Base-by-base conservation (phyloP, 2,329 filamentous ascomycete genomes). In the Sclerotinia trifoliorum region DNA sequence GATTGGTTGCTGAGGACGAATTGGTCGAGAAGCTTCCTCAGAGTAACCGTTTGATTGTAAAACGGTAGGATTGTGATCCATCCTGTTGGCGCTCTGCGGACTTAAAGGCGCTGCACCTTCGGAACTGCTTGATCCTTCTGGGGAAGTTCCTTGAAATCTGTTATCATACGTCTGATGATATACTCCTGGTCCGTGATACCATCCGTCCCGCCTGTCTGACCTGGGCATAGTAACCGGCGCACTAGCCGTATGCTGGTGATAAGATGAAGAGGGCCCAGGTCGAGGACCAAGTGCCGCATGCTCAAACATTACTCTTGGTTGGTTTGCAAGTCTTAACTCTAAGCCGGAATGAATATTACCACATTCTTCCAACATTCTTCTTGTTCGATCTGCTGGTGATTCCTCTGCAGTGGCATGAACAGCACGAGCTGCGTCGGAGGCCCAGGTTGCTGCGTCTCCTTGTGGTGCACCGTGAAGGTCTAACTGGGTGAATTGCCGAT, bases 201-300 rank as follows among this genome's bases (percentile, higher is more conserved):
- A 93, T 1, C 84, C 90, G 69, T 89, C 88, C 3, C 90, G 85
- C 75, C 90, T 91, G 42, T 80, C 81, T 71, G 86, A 87, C 11
- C 86, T 83, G 4, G 85, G 82, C 0, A 85, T 87, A 13, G 84
- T 79, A 0, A 82, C 81, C 0, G 86, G 86, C 1, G 86, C 86
- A 5, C 86, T 88, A 79, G 86, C 83, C 21, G 86, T 87, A 68
- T 88, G 83, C 48, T 88, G 85, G 68, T 87, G 65, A 56, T 71
- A 80, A 77, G 54, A 68, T 48, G 69, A 72, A 21, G 70, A 68
- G 39, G 73, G 70, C 7, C 62, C 61, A 71, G 75, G 72, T 71
- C 74, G 75, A 70, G 74, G 74, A 79, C 78, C 72, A 29, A 80
- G 78, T 0, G 80, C 76, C 49, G 86, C 83, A 3, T 80, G 77